Evolutionary conservation across 306 rosid genomes (phyloP), one percentile per base, ranked within the genome.

Genomic region (Castanospermum australe): DNA sequence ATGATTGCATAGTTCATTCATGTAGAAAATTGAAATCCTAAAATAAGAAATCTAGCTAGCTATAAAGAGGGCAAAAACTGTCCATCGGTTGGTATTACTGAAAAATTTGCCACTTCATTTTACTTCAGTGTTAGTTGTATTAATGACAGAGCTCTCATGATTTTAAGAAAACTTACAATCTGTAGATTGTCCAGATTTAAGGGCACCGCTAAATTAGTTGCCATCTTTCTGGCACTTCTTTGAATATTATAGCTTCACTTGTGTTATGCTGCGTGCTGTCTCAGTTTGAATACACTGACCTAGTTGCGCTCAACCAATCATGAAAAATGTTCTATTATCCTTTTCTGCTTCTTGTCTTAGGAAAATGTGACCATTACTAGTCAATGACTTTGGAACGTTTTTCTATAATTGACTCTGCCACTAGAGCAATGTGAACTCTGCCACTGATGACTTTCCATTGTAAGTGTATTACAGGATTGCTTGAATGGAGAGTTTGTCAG

Each of bases 401-500:
- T 57, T 14, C 18, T 14, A 14, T 12, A 5, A 28, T 59, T 18
- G 14, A 8, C 22, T 21, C 4, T 69, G 50, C 79, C 17, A 25
- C 3, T 28, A 3, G 2, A 28, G 57, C 33, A 25, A 50, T 42
- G 15, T 59, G 13, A 35, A 38, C 14, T 13, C 35, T 20, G 20
- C 64, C 55, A 20, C 57, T 35, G 12, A 71, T 61, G 57, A 56
- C 47, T 45, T 79, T 45, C 33, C 71, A 48, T 56, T 35, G 15
- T 18, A 41, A 8, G 24, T 60, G 14, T 69, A 36, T 17, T 52
- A 59, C 77, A 90, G 92, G 88, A 84, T 41, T 90, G 94, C 81
- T 83, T 90, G 82, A 89, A 92, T 67, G 98, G 98, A 48, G 99
- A 95, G 88, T 95, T 92, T 90, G 99, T 92, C 36, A 84, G 98